Evolutionary conservation across 2,329 filamentous ascomycete species (phyloP), one percentile per base, ranked within the genome.

Genomic region (Ophioceras dolichostomum): DNA sequence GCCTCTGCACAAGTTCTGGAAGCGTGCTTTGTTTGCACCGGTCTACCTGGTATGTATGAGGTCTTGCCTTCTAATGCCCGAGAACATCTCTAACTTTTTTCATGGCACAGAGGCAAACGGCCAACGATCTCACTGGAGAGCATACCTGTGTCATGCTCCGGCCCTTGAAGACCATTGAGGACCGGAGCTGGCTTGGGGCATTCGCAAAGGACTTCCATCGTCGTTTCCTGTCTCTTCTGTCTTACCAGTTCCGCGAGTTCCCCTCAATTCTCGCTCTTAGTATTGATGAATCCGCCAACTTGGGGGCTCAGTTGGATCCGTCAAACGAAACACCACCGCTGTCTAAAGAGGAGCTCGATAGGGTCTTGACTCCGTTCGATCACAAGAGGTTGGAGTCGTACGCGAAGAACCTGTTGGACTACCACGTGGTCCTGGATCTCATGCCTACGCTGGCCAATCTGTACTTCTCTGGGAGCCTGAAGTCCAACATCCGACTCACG

Each of bases 121-220:
- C 91, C 36, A 98, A 96, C 54, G 91, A 96, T 40, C 69, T 98
- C 32, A 98, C 93, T 0, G 91, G 91, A 39, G 91, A 98, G 60
- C 91, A 98, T 56, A 94, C 91, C 0, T 95, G 87, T 54, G 89
- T 98, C 20, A 98, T 98, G 93, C 71, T 98, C 34, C 77, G 86
- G 40, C 83, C 87, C 2, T 68, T 98, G 6, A 69, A 75, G 41
- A 66, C 60, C 37, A 68, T 66, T 38, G 78, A 77, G 30, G 86
- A 94, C 47, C 67, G 67, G 39, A 76, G 74, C 50, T 96, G 91
- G 91, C 76, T 96, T 0, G 85, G 84, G 13, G 86, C 87, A 3
- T 98, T 93, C 53, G 74, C 89, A 4, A 76, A 82, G 43, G 91
- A 98, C 57, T 98, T 96, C 70, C 88, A 96, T 53, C 79, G 77